Base-by-base conservation (phyloP, 2,329 filamentous ascomycete species). In the Teratosphaeria epicoccoides region DNA sequence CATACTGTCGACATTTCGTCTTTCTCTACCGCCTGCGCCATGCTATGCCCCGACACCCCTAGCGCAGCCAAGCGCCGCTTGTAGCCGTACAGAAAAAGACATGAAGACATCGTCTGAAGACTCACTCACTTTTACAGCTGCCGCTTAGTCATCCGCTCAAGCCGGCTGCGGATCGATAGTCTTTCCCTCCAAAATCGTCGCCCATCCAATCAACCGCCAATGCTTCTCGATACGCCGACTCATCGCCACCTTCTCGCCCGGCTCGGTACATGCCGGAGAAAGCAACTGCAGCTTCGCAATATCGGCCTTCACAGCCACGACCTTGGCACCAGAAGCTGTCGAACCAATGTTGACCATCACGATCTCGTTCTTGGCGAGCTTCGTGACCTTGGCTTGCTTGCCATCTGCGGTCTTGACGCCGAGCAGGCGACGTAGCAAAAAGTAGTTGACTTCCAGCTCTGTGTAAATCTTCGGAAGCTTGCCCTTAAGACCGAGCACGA, bases 311-410 rank as follows among this genome's bases (percentile, higher is more conserved):
- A 97, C 94, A 65, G 88, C 91, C 53, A 93, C 82, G 50, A 98
- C 88, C 82, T 97, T 98, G 61, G 93, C 93, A 72, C 93, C 93
- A 12, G 91, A 96, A 46, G 93, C 94, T 9, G 91, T 97, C 33
- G 88, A 95, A 56, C 93, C 93, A 68, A 98, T 98, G 78, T 98
- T 98, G 60, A 98, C 93, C 93, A 98, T 97, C 73, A 98, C 85
- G 66, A 97, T 89, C 73, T 98, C 93, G 74, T 95, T 96, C 83
- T 97, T 98, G 52, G 89, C 79, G 59, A 98, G 79, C 78, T 98
- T 98, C 64, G 90, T 89, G 61, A 98, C 93, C 84, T 98, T 98
- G 67, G 91, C 91, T 75, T 97, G 93, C 79, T 98, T 98, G 70
- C 93, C 93, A 63, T 98, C 93, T 57, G 91, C 89, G 46, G 93